Base-by-base conservation (phyloP, 1,284 basidiomycete species). In the Apiotrichum gamsii region DNA sequence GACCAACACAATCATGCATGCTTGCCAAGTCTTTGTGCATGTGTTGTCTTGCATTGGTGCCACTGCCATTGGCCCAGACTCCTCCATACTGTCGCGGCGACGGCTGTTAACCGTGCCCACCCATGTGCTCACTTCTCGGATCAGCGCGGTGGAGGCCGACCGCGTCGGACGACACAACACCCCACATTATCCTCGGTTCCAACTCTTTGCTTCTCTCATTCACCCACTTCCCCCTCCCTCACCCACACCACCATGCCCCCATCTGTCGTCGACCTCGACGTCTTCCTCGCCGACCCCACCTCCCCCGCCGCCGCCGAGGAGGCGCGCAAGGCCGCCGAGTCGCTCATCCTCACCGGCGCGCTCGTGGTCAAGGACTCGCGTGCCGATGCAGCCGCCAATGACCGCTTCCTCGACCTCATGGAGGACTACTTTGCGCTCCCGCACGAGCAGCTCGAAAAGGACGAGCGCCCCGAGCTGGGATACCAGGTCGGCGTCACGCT, bases 341-440 rank as follows among this genome's bases (percentile, higher is more conserved):
- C 87, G 3, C 75, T 94, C 21, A 84, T 89, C 51, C 76, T 76
- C 19, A 69, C 69, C 49, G 90, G 90, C 3, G 90, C 90, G 2
- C 77, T 93, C 28, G 76, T 93, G 23, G 76, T 91, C 16, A 81
- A 80, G 42, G 90, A 93, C 67, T 84, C 83, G 16, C 79, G 88
- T 8, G 87, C 90, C n/a, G 80, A 81, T 1, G 84, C 87, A 60
- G 76, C 81, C 19, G 85, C 88, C 61, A 93, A 93, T 64, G 70
- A 77, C 37, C 74, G 74, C 13, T 91, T 91, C 68, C 78, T 93
- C 30, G 85, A 88, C 70, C 75, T 90, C 32, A 77, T 90, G 41
- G 78, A 80, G 64, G 87, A 91, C 66, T 95, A 95, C 69, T 95
- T 94, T 66, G 77, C 79, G 3, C 89, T 90, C 64, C 77, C 82